Conservation (phyloP, 306 rosid species). For the Sindora glabra region DNA sequence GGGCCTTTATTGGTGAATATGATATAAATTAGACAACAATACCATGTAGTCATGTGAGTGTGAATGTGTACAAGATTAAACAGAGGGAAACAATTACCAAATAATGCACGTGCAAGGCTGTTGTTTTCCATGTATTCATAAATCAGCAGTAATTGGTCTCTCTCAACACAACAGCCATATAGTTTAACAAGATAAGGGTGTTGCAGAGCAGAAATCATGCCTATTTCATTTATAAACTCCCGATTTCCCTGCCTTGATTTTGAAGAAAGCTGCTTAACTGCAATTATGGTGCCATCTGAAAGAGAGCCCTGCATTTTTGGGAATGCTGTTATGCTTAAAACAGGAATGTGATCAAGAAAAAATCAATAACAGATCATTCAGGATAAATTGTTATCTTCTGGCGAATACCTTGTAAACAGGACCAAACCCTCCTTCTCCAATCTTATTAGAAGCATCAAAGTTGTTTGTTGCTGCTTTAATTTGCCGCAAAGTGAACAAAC, state of each 20-base stretch:
- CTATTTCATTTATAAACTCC: slow-evolving; percentile 55
- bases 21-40: neutral
- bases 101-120: slow-evolving; percentile 47
- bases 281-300: slow-evolving; percentile 38
- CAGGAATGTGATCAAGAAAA: neutral
- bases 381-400: neutral
- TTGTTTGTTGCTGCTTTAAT: slow-evolving; percentile 51
- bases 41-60: neutral
- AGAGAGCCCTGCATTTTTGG: slow-evolving; percentile 34
- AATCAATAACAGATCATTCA: neutral
- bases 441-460: slow-evolving; percentile 45
- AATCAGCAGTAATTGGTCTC: slow-evolving; percentile 38
- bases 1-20: slow-evolving; percentile 15
- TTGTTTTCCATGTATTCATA: slow-evolving; percentile 60
- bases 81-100: slow-evolving; percentile 26
- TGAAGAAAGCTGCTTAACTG: slow-evolving; percentile 51
- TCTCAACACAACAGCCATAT: slow-evolving; percentile 55
- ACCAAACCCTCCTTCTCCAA: slow-evolving; percentile 79
- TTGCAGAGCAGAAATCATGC: slow-evolving; percentile 54
- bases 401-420: slow-evolving; percentile 49
- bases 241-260: slow-evolving; percentile 60
- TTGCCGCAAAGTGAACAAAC: slow-evolving; percentile 37
- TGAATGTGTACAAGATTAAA: neutral
- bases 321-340: neutral
- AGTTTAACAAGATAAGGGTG: slow-evolving; percentile 54